Evolutionary conservation across 257 asterid species (phyloP), one percentile per base, ranked within the genome.

Genomic region (Phtheirospermum japonicum): DNA sequence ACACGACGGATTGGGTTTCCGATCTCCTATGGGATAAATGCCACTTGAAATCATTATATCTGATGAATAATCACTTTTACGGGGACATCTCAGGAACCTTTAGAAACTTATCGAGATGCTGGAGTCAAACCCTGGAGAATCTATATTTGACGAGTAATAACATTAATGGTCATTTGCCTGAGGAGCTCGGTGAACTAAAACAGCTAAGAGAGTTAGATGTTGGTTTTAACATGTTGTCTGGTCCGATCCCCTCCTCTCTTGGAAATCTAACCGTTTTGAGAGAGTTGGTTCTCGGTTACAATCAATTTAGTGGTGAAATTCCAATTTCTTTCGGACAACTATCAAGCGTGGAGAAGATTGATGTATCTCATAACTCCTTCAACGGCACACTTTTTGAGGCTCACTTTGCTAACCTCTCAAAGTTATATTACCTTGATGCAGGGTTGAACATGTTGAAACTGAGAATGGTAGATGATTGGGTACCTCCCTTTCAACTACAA

Each of bases 401-500:
- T 42, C n/a, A n/a, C n/a, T n/a, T n/a, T n/a, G n/a, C n/a, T n/a
- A n/a, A n/a, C n/a, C n/a, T n/a, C n/a, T n/a, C 39, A 39, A 60
- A 23, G 2, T 40, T 60, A 26, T 1, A 31, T n/a, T 0, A 0
- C n/a, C 16, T 61, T 61, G 0, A 0, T 9, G 10, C 4, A 16
- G 3, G 8, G 36, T 32, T 6, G 3, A 32, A 32, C n/a, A 5
- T 7, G 33, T 4, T 61, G 7, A 30, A 45, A 16, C 46, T 61
- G 3, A 30, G 43, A 9, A 20, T 63, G 36, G 36, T 3, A 32
- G 3, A 32, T 32, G 36, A 32, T 32, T 32, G 36, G 66, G 42
- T 43, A 30, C 66, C 57, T 43, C 43, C 66, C 30, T 61, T 61
- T 26, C 57, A 45, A 61, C 34, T 63, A 6, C 2, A 48, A 18